phyloP scores from a whole-genome alignment of 805 yeast species.

The Wickerhamomyces sydowiorum region DNA sequence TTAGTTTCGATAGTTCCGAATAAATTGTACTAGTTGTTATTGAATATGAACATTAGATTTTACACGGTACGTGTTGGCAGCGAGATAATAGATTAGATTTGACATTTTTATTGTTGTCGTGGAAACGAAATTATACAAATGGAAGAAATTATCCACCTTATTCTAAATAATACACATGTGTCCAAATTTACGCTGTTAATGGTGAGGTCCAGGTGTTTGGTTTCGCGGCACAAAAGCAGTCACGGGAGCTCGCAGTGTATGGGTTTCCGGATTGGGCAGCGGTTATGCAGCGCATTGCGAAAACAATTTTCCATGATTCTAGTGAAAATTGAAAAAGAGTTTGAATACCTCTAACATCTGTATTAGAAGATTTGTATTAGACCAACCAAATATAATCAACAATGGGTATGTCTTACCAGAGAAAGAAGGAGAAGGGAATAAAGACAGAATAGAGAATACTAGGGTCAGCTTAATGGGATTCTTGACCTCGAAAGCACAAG shows the following conservation, averaged over 20 bases:
- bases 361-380: conserved; percentile 3
- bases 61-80: too few species aligned
- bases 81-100: too few species aligned
- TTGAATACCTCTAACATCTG: conserved; percentile 6
- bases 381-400: conserved; percentile 22
- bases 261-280: background rate
- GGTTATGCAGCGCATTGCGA: conserved; percentile 15
- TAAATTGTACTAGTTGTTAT: too few species aligned
- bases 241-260: conserved; percentile 3
- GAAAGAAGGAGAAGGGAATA: too few species aligned
- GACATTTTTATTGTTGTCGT: too few species aligned
- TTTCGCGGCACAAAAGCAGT: conserved; percentile 12
- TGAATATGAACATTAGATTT: too few species aligned
- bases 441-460: too few species aligned
- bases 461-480: too few species aligned
- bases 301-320: conserved; percentile 1
- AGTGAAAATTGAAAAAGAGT: conserved; percentile 18
- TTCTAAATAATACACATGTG: background rate
- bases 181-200: background rate
- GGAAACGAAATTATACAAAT: too few species aligned
- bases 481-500: too few species aligned
- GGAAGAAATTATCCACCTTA: too few species aligned
- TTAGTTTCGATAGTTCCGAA: too few species aligned
- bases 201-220: conserved; percentile 16
- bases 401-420: conserved; percentile 22